Base-by-base conservation (phyloP, 2,329 filamentous ascomycete genomes). In the Alternaria triticina region DNA sequence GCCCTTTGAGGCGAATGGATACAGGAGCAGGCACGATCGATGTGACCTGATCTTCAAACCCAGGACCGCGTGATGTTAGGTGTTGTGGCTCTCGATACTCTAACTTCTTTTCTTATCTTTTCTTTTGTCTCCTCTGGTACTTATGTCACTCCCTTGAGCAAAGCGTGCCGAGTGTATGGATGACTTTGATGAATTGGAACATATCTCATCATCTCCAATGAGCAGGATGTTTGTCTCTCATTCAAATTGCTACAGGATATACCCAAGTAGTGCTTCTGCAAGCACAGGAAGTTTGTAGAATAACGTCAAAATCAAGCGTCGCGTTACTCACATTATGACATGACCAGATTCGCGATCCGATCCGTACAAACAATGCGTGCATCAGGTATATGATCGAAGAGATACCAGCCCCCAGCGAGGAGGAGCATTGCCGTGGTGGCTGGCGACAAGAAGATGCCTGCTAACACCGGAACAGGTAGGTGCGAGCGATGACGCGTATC, bases 1-100 rank as follows among this genome's bases (percentile, higher is more conserved):
- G n/a, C 67, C 69, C 0, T 70, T 71, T 52, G 69, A 71, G 55
- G 69, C 69, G 3, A 71, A 71, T 20, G 69, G 69, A 6, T 71
- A 68, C 51, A 61, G 69, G 2, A 68, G 65, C 6, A 54, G 59
- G 17, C 69, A 71, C 20, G 69, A 70, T 59, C 52, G 67, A 43
- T 71, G 69, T 40, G 67, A 68, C 17, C 44, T 71, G 49, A 56
- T 71, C 2, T 71, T 69, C 46, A 64, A 61, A 4, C 64, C 68
- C 20, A 36, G 49, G 49, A 52, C 30, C 5, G 49, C 28, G 20
- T 52, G 49, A 40, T 36, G 15, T 11, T 12, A 2, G 11, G 5
- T 25, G 49, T 6, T 23, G 8, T 7, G 11, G 22, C 7, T 7
- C 1, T 36, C 7, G 3, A 36, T n/a, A 10, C 28, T 52, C 13